These are phyloP conservation scores for Brassica cretica DNA, from an alignment of 345 rosid genomes.

Conservation along the genomic window DNA sequence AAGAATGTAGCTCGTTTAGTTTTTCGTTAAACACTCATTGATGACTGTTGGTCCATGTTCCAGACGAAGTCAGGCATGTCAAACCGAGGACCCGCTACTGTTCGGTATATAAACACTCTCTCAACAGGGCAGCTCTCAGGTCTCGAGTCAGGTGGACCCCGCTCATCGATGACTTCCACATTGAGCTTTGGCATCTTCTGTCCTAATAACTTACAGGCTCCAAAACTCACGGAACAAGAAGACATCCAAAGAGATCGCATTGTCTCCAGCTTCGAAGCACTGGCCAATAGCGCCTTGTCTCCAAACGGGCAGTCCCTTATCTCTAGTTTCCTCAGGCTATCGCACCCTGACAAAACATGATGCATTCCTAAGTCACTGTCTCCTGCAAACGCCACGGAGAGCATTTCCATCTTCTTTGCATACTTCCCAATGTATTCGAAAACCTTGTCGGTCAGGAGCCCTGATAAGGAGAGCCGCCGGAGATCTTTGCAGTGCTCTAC, in stretches of 20 bases:
- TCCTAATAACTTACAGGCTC: too few species aligned
- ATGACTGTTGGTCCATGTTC: slow-evolving; percentile 56
- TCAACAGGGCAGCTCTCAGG: slow-evolving; percentile 76
- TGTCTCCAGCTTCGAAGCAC: slow-evolving; percentile 98
- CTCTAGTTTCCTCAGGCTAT: slow-evolving; percentile 86
- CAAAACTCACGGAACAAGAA: too few species aligned
- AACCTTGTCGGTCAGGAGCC: slow-evolving; percentile 80
- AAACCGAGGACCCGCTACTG: slow-evolving; percentile 75
- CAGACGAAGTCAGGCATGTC: slow-evolving; percentile 90
- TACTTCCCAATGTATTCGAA: slow-evolving; percentile 82
- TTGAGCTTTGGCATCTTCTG: too few species aligned
- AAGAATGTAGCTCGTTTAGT: slow-evolving; percentile 36
- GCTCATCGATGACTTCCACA: slow-evolving; percentile 91
- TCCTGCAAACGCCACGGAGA: slow-evolving; percentile 96
- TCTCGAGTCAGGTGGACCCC: slow-evolving; percentile 60
- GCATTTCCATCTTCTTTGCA: slow-evolving; percentile 91
- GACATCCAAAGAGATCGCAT: slow-evolving; percentile 8
- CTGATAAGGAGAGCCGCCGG: slow-evolving; percentile 86
- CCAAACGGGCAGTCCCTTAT: slow-evolving; percentile 95
- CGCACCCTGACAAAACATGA: slow-evolving; percentile 86
- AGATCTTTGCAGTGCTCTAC: slow-evolving; percentile 88
- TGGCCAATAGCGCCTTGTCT: slow-evolving; percentile 86
- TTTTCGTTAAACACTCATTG: slow-evolving; percentile 23
- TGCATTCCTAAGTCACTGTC: slow-evolving; percentile 88
- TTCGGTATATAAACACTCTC: slow-evolving; percentile 81